A percentile compares a stretch with the other conserved stretches of the same genome.
Conservation (phyloP, 2,329 filamentous ascomycete genomes). For the Phyllosticta paracitricarpa region DNA sequence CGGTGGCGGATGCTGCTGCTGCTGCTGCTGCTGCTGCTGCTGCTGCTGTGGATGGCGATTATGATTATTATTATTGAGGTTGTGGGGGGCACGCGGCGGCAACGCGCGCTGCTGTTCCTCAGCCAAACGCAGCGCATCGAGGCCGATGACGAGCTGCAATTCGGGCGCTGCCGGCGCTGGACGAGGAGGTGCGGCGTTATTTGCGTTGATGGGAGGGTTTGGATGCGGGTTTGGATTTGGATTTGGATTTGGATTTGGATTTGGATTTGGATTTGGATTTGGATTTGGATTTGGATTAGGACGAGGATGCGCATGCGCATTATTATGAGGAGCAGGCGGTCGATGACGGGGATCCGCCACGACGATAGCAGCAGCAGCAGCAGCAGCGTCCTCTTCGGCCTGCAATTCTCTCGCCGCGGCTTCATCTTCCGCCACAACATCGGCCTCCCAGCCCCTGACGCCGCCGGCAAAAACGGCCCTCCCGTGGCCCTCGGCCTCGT, state of each 20-base stretch:
- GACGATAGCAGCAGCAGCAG: conserved; percentile 17
- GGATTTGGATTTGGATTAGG: not conserved
- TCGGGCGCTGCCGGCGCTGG: not conserved
- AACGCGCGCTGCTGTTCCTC: not conserved
- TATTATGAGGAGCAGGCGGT: not conserved
- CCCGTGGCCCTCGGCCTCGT: conserved; percentile 44
- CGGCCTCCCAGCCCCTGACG: conserved; percentile 32
- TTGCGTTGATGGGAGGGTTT: not conserved
- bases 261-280: not conserved
- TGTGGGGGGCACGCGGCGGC: not conserved
- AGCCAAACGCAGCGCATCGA: not conserved
- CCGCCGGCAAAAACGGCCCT: conserved; percentile 34
- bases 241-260: not conserved
- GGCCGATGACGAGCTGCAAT: not conserved
- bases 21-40: conserved; percentile 3
- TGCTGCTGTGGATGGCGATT: not conserved
- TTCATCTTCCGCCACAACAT: conserved; percentile 25
- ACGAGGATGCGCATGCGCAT: not conserved
- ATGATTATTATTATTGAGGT: not conserved
- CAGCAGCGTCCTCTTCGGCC: conserved; percentile 18
- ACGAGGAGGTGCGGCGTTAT: not conserved
- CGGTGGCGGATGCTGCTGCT: not conserved
- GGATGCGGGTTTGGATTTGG: not conserved
- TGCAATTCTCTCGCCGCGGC: conserved; percentile 19
- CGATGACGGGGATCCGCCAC: not conserved